Base-by-base conservation (phyloP, 768 basidiomycete species). In the Butyriboletus loyo region DNA sequence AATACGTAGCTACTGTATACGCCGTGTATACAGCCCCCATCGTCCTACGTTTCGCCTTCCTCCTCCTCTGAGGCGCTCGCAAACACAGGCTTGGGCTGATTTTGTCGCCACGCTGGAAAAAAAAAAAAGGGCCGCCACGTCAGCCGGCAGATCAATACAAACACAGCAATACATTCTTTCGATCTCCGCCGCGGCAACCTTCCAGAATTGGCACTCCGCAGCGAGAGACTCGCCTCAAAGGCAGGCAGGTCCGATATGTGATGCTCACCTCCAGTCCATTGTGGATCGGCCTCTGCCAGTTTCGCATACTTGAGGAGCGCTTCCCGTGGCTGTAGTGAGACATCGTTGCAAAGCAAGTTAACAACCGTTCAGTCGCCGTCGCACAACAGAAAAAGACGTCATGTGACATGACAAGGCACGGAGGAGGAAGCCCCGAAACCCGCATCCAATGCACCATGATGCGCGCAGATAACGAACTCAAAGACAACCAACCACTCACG, bases 271-370 rank as follows among this genome's bases (percentile, higher is more conserved):
- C 70, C 72, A 41, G 92, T 91, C 87, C 88, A 93, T 63, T 84
- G 80, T 47, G 89, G 92, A 67, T 96, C 87, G 55, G 80, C 73
- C 39, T 90, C 87, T 56, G 86, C 85, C 52, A 72, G 67, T 17
- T 86, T 73, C 31, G 97, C 97, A 62, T 94, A 98, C 72, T 86
- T 92, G 78, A 98, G 88, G 50, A 99, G 75, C 4, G 97, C 97
- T 73, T 97, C 95, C 56, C 97, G 87, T 38, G 97, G 97, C 96
- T 98, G 65, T 42, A 61, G 57, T 56, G 58, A 62, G 62, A 64
- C 37, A 53, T 37, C 45, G 28, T 53, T 51, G 17, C 10, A 35
- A 36, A 47, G 46, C 50, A 66, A 58, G 43, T 52, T 59, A 59
- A 46, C 11, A 58, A 58, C 52, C 50, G 22, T 50, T 69, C 59